A percentile compares a stretch with the other conserved stretches of the same genome.
These are phyloP conservation scores for Corynascus novoguineensis DNA, from an alignment of 495 filamentous ascomycete species.

Conservation along the genomic window DNA sequence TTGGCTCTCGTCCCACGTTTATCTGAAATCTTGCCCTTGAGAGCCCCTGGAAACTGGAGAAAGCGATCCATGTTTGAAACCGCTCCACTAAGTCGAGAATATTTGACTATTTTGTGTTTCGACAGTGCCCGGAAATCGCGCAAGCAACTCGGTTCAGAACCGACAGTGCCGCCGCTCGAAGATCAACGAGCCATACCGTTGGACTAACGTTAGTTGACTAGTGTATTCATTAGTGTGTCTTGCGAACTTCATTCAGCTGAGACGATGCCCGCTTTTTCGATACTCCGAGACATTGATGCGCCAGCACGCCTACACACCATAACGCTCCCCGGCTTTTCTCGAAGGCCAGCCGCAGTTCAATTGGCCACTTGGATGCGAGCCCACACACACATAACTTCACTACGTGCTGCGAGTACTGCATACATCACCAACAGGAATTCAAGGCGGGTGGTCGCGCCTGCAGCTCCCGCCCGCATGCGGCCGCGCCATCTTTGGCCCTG, in stretches of 20 bases:
- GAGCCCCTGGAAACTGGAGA: neutral
- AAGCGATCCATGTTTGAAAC: conserved; percentile 1
- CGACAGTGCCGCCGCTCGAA: too few species aligned
- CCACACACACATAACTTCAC: too few species aligned
- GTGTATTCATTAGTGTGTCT: too few species aligned
- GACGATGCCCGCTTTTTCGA: neutral
- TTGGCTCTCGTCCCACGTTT: neutral
- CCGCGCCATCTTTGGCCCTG: neutral
- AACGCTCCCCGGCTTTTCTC: neutral
- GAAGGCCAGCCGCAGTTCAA: too few species aligned
- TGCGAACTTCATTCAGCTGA: neutral
- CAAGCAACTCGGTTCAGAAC: neutral
- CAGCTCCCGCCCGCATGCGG: neutral
- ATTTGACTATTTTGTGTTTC: neutral
- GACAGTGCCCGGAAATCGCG: neutral
- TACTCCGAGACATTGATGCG: neutral
- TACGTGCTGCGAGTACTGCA: too few species aligned
- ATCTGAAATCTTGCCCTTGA: neutral
- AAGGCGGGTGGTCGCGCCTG: neutral
- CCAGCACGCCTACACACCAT: neutral
- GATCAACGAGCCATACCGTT: too few species aligned
- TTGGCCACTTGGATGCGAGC: too few species aligned
- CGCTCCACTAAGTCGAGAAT: neutral
- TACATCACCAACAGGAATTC: too few species aligned
- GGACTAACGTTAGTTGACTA: too few species aligned